phyloP scores from a whole-genome alignment of 1,139 yeast species.

The Geotrichum phurueaensis region DNA sequence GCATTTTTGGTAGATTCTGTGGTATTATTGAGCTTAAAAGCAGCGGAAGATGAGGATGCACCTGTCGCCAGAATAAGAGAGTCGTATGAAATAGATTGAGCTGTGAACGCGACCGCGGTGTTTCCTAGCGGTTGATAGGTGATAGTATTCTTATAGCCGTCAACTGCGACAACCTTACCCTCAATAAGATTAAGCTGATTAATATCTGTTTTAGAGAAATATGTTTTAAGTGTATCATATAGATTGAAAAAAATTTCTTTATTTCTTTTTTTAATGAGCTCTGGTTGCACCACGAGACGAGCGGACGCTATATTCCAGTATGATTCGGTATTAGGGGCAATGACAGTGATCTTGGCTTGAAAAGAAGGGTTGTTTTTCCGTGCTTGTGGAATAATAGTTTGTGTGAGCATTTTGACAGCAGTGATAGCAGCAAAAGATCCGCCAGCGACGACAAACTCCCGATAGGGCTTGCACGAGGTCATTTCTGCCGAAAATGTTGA shows the following conservation, averaged over 20 bases:
- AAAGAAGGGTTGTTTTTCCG: background rate
- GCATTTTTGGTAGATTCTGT: slow-evolving; percentile 1
- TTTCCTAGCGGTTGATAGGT: slow-evolving; percentile 1
- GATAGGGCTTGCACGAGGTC: background rate
- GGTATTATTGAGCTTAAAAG: slow-evolving; percentile 8
- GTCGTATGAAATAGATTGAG: slow-evolving; percentile 1
- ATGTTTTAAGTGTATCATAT: background rate
- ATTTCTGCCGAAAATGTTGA: background rate
- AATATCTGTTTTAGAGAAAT: background rate
- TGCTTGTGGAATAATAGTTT: slow-evolving; percentile 2
- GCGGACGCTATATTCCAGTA: slow-evolving; percentile 14
- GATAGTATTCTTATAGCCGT: background rate
- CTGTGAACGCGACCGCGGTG: background rate
- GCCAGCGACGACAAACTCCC: slow-evolving; percentile 6
- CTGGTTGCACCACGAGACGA: slow-evolving; percentile 4
- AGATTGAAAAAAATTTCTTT: slow-evolving; percentile 4
- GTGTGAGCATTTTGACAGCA: slow-evolving; percentile 1
- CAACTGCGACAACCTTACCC: slow-evolving; percentile 6
- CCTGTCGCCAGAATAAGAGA: slow-evolving; percentile 10
- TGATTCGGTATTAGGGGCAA: slow-evolving; percentile 9
- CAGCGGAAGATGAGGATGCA: slow-evolving; percentile 7
- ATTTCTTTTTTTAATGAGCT: background rate
- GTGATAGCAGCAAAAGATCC: slow-evolving; percentile 11
- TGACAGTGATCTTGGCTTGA: background rate
- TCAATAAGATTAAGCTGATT: slow-evolving; percentile 1